Evolutionary conservation across 345 rosid genomes (phyloP), one percentile per base, ranked within the genome.

Genomic region (Bruguiera gymnorhiza): DNA sequence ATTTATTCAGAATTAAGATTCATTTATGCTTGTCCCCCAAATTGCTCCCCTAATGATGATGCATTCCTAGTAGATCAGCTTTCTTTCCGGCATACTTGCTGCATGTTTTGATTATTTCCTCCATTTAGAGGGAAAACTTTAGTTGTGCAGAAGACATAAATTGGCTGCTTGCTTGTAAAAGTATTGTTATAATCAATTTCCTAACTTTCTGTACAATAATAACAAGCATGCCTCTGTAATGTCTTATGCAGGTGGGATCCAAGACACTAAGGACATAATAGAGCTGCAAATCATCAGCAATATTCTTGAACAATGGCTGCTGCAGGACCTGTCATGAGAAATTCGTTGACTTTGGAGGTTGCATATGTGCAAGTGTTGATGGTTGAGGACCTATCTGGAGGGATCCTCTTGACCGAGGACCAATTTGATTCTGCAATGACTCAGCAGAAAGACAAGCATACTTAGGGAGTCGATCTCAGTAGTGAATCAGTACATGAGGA

Each of bases 221-320:
- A 39, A 43, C 15, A 43, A 13, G 50, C 50, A 43, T 0, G 19
- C 50, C 50, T 43, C 50, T 11, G 50, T 11, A 13, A 43, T 43
- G 50, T 43, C 60, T n/a, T 30, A 30, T 60, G 57, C 85, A 85
- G 89, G 82, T 59, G 63, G 76, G 78, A 68, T 70, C 78, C 48
- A 81, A 79, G 78, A 79, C 77, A 27, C 43, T 65, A 39, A 21
- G 67, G 74, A 59, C 69, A 43, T 77, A 73, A 43, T 77, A 73
- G 71, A 65, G 27, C n/a, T 6, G 21, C 6, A 36, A 70, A 60
- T 72, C 71, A 39, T 71, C 60, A 21, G 52, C 61, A 29, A 58
- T 16, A 37, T 30, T 59, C 13, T 37, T 46, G 63, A 61, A 52
- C 2, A 46, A 32, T 64, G 4, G 66, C 73, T 29, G 56, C 13